Base-by-base conservation (phyloP, 768 basidiomycete genomes). In the Termitomyces sp. region DNA sequence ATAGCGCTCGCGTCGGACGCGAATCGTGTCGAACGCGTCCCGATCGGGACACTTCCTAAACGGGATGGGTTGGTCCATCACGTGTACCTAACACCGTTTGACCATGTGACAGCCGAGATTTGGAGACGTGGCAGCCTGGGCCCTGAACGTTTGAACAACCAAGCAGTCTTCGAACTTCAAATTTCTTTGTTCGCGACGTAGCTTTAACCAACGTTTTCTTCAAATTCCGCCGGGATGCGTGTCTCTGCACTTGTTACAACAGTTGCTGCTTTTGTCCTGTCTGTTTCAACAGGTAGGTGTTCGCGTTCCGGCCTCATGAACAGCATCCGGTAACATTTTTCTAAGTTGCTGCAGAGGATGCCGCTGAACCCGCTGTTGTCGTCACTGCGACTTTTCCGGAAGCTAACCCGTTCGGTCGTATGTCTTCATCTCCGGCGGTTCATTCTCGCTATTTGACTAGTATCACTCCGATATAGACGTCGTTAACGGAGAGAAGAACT, bases 401-500 rank as follows among this genome's bases (percentile, higher is more conserved):
- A 65, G 78, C 78, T 53, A 92, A 93, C 68, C 81, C 85, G 1
- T 91, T 92, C 67, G 88, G 86, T 67, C 89, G 91, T 92, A 72
- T 65, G 91, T 82, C 33, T 39, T 59, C 13, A 46, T 64, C 32
- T 32, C 54, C 33, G 45, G 48, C 16, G 33, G 42, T 51, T 32
- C 39, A 24, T 12, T 48, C 40, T 44, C 36, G 20, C 20, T 55
- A 57, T 53, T 28, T 63, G 55, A 67, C 65, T 24, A 64, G 18
- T 38, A 56, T 62, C 39, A 60, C 60, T 68, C 65, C 53, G 44
- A 54, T 63, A n/a, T 68, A 94, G 92, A 92, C 61, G 77, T 94
- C 53, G 86, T 93, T 36, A 94, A 94, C 66, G 92, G 92, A 61
- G 90, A 92, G 78, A 85, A 82, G 69, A 94, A 92, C 70, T 75